phyloP scores from a whole-genome alignment of 140 eudicot genomes.

The Flaveria floridana region DNA sequence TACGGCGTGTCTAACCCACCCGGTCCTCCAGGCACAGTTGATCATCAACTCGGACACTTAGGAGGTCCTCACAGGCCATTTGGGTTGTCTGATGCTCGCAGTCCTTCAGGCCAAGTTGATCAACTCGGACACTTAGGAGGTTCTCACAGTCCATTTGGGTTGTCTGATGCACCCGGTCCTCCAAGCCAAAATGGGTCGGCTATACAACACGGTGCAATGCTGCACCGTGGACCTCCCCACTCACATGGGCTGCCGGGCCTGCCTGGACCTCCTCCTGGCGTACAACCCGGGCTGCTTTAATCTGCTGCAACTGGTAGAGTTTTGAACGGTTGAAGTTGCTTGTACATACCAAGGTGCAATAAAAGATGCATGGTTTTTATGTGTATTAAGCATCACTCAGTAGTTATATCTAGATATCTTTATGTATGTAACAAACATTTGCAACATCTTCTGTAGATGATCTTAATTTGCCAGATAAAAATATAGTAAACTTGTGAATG shows the following conservation, averaged over 20 bases:
- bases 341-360: constrained; percentile 24
- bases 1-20: not conserved
- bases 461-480: not conserved
- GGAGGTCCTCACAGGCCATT: not conserved
- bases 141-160: not conserved
- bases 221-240: constrained; percentile 12
- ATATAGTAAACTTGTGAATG: not conserved
- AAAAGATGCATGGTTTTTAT: constrained; percentile 14
- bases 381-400: not conserved
- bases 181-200: not conserved
- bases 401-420: not conserved
- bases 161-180: constrained; percentile 8
- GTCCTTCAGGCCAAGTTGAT: not conserved
- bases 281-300: constrained; percentile 18
- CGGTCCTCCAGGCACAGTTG: not conserved
- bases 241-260: constrained; percentile 9
- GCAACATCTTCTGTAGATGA: not conserved
- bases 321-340: not conserved
- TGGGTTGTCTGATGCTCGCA: not conserved
- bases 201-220: not conserved
- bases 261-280: constrained; percentile 25
- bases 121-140: not conserved
- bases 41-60: not conserved
- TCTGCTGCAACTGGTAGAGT: not conserved
- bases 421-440: not conserved